Evolutionary conservation across 768 basidiomycete genomes (phyloP), one percentile per base, ranked within the genome.

Genomic region (Phylloporus sp.): DNA sequence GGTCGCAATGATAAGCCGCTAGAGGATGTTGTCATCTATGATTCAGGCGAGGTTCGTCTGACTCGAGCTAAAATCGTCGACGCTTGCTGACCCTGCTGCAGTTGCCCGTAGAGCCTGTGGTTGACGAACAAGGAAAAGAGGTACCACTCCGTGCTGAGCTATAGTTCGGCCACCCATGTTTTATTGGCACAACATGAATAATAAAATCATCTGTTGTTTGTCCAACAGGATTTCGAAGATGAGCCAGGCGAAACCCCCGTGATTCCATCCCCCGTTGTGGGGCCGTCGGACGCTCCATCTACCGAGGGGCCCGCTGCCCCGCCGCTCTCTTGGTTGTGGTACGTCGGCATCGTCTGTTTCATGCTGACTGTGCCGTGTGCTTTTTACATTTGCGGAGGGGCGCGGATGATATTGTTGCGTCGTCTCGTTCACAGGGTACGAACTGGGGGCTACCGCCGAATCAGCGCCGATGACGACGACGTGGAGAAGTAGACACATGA

Each of bases 101-200:
- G 83, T 69, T 87, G 21, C 67, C 65, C 13, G 53, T 82, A 24
- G 81, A 85, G 47, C 44, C 71, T 28, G 73, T 66, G 37, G 66
- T 74, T 40, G 85, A 86, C 52, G 69, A 68, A 45, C 77, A 85
- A 44, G 87, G 83, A 63, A 84, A 89, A 52, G 75, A 95, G 90
- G 90, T 95, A 82, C 94, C 92, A 70, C 69, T 89, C 60, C 91
- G 82, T 64, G 86, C 80, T 80, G 95, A 98, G 81, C 91, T 97
- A 65, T 97, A 61, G 84, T 68, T 61, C 63, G 62, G 72, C 71
- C 67, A 61, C 57, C 47, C 27, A 44, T 63, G 51, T 62, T 59
- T 34, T 53, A 28, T 64, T 68, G 70, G 62, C 63, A 53, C 65
- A 48, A 65, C 62, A 68, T 74, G 69, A 77, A 81, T 80, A 61